Conservation (phyloP, 1,139 yeast species). For the Geotrichum australiense region DNA sequence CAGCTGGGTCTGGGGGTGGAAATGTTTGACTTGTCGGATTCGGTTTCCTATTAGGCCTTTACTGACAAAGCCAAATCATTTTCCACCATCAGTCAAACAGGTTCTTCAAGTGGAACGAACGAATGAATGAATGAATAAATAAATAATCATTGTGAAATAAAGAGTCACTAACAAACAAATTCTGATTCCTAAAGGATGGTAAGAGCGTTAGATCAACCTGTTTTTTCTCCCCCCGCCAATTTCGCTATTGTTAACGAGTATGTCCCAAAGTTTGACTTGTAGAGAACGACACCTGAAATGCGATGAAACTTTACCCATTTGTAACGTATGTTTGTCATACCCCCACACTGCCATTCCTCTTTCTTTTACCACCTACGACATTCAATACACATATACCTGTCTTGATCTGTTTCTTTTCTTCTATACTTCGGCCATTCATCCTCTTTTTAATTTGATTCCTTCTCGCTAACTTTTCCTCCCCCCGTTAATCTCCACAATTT, state of each 20-base stretch:
- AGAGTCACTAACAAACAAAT: too few species aligned
- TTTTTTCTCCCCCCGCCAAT: too few species aligned
- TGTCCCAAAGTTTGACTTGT: constrained; percentile 17
- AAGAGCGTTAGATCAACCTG: too few species aligned
- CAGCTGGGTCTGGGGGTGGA: constrained; percentile 1
- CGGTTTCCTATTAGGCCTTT: background rate
- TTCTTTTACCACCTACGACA: background rate
- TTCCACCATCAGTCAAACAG: background rate
- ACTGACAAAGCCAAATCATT: background rate
- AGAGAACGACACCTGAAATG: constrained; percentile 21
- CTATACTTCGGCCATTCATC: background rate
- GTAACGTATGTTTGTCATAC: background rate
- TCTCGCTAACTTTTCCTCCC: background rate
- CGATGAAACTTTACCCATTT: constrained; percentile 5
- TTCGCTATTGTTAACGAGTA: too few species aligned
- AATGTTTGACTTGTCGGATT: background rate
- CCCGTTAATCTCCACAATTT: background rate
- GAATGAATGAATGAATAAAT: too few species aligned
- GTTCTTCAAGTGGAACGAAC: too few species aligned
- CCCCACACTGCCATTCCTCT: background rate
- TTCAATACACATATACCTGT: too few species aligned
- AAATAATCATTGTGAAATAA: too few species aligned
- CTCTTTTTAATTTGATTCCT: background rate
- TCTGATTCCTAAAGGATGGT: too few species aligned
- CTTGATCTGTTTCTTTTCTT: too few species aligned